Conservation (phyloP, 140 eudicot genomes). For the Senecio squalidus region DNA sequence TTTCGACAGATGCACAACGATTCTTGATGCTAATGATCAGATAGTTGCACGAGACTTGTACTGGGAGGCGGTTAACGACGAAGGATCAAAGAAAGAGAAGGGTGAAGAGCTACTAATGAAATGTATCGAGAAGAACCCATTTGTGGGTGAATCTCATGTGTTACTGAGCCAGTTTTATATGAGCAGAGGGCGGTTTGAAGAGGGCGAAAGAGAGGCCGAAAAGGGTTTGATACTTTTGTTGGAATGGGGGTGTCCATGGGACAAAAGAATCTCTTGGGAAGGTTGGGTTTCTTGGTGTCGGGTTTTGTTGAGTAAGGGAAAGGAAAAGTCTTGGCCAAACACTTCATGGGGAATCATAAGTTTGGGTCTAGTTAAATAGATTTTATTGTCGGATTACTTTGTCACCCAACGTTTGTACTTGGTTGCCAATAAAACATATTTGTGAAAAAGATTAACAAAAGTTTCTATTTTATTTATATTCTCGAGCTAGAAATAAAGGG, state of each 20-base stretch:
- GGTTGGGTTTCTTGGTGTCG: slow-evolving; percentile 74
- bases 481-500: too few relatives aligned
- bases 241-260: slow-evolving; percentile 87
- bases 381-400: background rate
- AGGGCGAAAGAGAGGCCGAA: slow-evolving; percentile 44
- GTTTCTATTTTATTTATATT: too few relatives aligned
- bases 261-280: slow-evolving; percentile 72
- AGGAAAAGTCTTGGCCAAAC: slow-evolving; percentile 62
- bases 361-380: slow-evolving; percentile 45
- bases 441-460: too few relatives aligned
- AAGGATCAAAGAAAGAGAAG: background rate
- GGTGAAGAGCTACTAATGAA: background rate
- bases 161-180: background rate
- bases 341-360: slow-evolving; percentile 66
- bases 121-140: background rate
- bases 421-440: too few relatives aligned
- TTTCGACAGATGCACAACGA: background rate
- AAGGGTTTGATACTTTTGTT: slow-evolving; percentile 44
- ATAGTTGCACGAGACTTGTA: background rate
- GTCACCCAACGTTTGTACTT: too few relatives aligned
- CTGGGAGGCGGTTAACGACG: background rate
- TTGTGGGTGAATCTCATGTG: slow-evolving; percentile 60
- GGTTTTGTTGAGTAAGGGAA: slow-evolving; percentile 57
- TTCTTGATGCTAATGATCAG: background rate
- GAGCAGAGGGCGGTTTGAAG: slow-evolving; percentile 40